Conservation (phyloP, 352 stramenopile species). For the Phytophthora quininea region DNA sequence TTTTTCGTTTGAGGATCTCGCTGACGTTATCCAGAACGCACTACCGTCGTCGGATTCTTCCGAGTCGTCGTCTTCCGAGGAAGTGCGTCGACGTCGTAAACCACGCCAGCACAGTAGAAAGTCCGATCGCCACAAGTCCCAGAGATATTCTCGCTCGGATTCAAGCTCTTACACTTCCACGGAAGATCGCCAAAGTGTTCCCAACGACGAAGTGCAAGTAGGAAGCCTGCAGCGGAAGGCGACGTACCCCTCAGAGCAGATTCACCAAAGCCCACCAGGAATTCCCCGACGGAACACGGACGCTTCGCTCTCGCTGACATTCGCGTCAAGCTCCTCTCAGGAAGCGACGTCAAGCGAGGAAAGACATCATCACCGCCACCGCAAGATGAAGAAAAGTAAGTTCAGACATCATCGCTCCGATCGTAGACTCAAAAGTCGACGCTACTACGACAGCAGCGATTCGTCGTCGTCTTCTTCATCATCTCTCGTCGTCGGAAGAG, state of each 20-base stretch:
- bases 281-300: conserved; percentile 6
- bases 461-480: conserved; percentile 23
- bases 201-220: neutral
- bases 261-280: conserved; percentile 6
- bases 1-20: conserved; percentile 27
- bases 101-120: conserved; percentile 13
- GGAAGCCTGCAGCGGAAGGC: neutral
- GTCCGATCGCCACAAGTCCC: neutral
- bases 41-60: conserved; percentile 46
- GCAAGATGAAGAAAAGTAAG: conserved; percentile 16
- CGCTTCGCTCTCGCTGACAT: conserved; percentile 14
- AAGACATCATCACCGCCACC: conserved; percentile 14
- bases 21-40: conserved; percentile 40
- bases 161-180: conserved; percentile 6
- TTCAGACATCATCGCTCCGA: conserved; percentile 15
- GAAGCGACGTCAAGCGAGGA: conserved; percentile 24
- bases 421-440: conserved; percentile 17
- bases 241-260: neutral
- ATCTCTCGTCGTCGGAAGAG: conserved; percentile 31
- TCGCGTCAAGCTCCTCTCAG: conserved; percentile 13
- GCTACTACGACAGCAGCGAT: conserved; percentile 29
- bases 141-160: conserved; percentile 8
- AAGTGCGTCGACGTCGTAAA: conserved; percentile 19
- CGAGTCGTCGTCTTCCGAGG: conserved; percentile 34
- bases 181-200: conserved; percentile 8